A percentile compares a stretch with the other conserved stretches of the same genome.
These are phyloP conservation scores for Russula emetica DNA, from an alignment of 768 basidiomycete species.

Conservation along the genomic window DNA sequence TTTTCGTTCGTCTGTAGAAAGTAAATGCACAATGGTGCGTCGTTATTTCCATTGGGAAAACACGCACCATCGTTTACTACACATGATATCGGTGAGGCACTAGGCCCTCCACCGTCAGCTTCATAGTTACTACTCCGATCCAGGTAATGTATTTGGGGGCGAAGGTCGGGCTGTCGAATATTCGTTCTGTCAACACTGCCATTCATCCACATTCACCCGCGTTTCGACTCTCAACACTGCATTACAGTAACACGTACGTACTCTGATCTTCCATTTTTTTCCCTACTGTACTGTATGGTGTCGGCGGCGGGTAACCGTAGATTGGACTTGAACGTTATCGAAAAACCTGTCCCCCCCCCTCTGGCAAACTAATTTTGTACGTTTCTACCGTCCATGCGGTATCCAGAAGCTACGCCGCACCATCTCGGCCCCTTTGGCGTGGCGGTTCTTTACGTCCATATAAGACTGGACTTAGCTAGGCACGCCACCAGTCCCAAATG, in stretches of 20 bases:
- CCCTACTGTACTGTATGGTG: neutral
- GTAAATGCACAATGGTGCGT: constrained; percentile 45
- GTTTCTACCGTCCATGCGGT: neutral
- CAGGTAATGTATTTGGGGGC: neutral
- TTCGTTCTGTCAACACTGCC: neutral
- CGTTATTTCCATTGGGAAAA: neutral
- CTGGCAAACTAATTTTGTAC: neutral
- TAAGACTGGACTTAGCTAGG: neutral
- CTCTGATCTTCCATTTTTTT: neutral
- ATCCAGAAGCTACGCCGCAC: neutral
- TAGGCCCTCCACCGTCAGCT: neutral
- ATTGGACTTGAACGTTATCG: neutral
- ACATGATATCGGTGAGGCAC: neutral
- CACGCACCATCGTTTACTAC: neutral
- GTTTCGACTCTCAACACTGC: neutral
- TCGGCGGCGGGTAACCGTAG: neutral
- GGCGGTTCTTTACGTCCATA: neutral
- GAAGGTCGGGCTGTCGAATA: neutral
- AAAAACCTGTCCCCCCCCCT: neutral
- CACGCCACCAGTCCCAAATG: neutral
- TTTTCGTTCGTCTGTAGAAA: too few species aligned
- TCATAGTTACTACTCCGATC: neutral
- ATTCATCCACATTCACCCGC: too few species aligned
- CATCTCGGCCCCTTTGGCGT: neutral
- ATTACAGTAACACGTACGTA: neutral